Conservation (phyloP, 176 grass and related monocot genomes). For the Carex scoparia region DNA sequence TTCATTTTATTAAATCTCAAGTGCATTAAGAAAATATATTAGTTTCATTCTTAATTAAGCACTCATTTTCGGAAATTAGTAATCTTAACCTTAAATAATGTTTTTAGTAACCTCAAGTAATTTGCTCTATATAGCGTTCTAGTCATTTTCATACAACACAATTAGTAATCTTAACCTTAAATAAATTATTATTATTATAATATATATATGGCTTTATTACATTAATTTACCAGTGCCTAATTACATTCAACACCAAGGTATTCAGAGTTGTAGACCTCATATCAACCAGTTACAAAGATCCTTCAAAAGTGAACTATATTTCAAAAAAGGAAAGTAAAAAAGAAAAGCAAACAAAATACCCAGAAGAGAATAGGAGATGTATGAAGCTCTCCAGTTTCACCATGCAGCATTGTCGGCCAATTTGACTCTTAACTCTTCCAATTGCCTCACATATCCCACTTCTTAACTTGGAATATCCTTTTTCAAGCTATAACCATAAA, state of each 20-base stretch:
- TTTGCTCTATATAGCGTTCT: not conserved
- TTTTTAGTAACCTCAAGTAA: not conserved
- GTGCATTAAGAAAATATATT: not conserved
- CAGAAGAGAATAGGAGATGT: slow-evolving; percentile 52
- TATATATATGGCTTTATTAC: not conserved
- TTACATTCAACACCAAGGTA: not conserved
- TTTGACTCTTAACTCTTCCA: slow-evolving; percentile 35
- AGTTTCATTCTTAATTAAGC: not conserved
- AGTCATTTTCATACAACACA: not conserved
- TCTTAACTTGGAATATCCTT: slow-evolving; percentile 39
- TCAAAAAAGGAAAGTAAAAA: not conserved
- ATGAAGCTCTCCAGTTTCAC: slow-evolving; percentile 48
- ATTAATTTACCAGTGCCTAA: not conserved
- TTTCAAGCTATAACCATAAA: not conserved
- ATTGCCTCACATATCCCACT: slow-evolving; percentile 28
- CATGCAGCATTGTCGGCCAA: slow-evolving; percentile 55
- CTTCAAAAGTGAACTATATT: not conserved
- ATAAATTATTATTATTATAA: not conserved
- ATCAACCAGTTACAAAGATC: not conserved
- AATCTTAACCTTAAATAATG: not conserved
- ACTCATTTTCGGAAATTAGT: not conserved
- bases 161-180: not conserved
- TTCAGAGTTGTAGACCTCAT: not conserved
- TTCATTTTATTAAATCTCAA: not conserved
- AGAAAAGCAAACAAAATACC: not conserved